Conservation (phyloP, 495 filamentous ascomycete species). For the Trichoderma gamsii region DNA sequence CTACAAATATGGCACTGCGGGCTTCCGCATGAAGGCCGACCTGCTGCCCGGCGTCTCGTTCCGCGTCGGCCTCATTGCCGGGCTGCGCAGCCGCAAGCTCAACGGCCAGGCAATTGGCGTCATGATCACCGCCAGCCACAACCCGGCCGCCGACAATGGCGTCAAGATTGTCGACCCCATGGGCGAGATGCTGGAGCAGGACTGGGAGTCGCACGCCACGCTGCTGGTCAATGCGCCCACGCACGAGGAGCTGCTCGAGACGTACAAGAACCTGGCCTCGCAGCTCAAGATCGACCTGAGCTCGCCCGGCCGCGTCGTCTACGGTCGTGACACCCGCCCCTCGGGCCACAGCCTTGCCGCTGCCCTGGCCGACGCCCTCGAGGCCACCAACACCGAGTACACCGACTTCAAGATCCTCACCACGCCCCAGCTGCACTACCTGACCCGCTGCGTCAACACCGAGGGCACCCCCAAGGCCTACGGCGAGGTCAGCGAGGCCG, state of each 20-base stretch:
- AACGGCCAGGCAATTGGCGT: conserved; percentile 88
- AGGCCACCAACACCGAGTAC: conserved; percentile 63
- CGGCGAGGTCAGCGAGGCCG: conserved; percentile 78
- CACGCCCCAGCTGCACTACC: conserved; percentile 93
- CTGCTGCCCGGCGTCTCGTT: conserved; percentile 86
- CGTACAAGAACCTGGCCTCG: conserved; percentile 65
- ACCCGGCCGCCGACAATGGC: conserved; percentile 93
- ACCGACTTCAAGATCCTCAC: conserved; percentile 83
- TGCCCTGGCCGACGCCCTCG: conserved; percentile 70
- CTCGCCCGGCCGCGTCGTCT: conserved; percentile 71
- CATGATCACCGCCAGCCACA: conserved; percentile 99
- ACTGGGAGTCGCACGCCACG: conserved; percentile 88
- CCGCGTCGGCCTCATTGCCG: conserved; percentile 80
- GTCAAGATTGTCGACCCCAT: conserved; percentile 97
- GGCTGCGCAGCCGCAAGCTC: conserved; percentile 83
- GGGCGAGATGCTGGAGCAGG: conserved; percentile 93
- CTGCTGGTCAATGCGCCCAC: conserved; percentile 73
- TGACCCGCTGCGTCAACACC: conserved; percentile 92
- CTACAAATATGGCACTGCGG: conserved; percentile 94
- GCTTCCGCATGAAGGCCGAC: conserved; percentile 56
- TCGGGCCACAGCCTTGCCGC: conserved; percentile 77
- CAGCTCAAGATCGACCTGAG: conserved; percentile 68
- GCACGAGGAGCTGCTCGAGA: conserved; percentile 64
- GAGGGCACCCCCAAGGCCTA: conserved; percentile 74
- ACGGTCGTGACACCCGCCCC: conserved; percentile 86